Conservation (phyloP, 148 eudicot genomes). For the Silene uniflora region DNA sequence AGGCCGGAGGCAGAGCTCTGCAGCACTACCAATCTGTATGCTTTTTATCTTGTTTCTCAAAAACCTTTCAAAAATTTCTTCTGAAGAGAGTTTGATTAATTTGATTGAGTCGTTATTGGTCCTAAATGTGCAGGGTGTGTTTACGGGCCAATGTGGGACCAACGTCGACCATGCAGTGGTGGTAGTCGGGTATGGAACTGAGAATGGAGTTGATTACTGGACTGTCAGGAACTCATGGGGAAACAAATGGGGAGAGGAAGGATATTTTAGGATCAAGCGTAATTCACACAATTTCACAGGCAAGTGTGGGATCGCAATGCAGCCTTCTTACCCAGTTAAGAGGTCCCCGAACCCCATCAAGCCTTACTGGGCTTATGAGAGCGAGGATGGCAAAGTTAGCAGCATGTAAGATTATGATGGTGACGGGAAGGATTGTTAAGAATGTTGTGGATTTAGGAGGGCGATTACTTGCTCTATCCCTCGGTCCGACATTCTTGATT, state of each 20-base stretch:
- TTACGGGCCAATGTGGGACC: slow-evolving; percentile 70
- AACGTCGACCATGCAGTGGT: slow-evolving; percentile 79
- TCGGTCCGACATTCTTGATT: slow-evolving; percentile 4
- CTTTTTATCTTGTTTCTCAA: no score
- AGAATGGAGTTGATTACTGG: slow-evolving; percentile 71
- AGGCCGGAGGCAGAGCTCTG: slow-evolving; percentile 67
- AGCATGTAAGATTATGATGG: slow-evolving; percentile 27
- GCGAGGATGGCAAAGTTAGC: slow-evolving; percentile 29
- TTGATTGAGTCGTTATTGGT: neutral
- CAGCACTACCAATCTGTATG: slow-evolving; percentile 75
- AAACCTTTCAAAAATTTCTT: neutral
- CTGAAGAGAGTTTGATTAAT: neutral
- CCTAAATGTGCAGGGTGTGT: slow-evolving; percentile 53
- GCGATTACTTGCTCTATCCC: neutral
- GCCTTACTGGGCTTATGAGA: slow-evolving; percentile 23
- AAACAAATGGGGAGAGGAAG: slow-evolving; percentile 70
- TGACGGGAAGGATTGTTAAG: slow-evolving; percentile 1
- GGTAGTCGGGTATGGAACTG: slow-evolving; percentile 80
- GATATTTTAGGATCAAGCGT: slow-evolving; percentile 70
- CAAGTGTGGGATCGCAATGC: slow-evolving; percentile 79
- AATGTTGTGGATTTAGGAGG: neutral
- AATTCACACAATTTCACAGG: slow-evolving; percentile 44
- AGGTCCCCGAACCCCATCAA: slow-evolving; percentile 22
- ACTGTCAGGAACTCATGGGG: slow-evolving; percentile 98
- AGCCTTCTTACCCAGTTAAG: slow-evolving; percentile 85